Evolutionary conservation across 2,329 filamentous ascomycete genomes (phyloP), one percentile per base, ranked within the genome.

Genomic region (Proliferodiscus dingleyae): DNA sequence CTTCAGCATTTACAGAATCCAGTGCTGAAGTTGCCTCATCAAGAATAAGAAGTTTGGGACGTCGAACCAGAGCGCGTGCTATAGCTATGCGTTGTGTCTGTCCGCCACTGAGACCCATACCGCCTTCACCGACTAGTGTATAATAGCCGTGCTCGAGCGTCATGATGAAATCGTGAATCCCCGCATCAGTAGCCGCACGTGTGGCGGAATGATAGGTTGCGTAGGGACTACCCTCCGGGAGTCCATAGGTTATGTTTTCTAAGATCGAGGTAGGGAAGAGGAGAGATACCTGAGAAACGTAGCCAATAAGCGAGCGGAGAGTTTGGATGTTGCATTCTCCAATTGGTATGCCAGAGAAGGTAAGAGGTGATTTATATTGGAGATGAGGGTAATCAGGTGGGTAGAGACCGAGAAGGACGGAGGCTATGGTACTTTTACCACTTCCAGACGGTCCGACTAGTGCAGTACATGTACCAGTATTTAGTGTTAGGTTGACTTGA

Each of bases 1-100:
- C 66, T 2, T 73, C 73, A 0, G 87, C 82, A 30, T 77, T 83
- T 54, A 83, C 77, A 0, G 75, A 72, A 59, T 96, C 90, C 0
- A 97, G 71, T 0, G 85, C 84, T 21, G 82, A 87, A 0, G 90
- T 96, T 1, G 89, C 87, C 67, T 96, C 90, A 57, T 97, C 91
- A 2, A 96, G 68, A 2, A 96, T 75, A 13, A 96, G 68, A 2
- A 96, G 70, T 32, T 76, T 73, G 0, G 89, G 89, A 11, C 74
- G 70, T 0, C 88, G 75, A 0, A 86, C 75, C 0, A 96, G 70
- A 0, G 89, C 89, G 1, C 90, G 74, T 0, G 90, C 89, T 49
- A 96, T 89, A 16, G 82, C 83, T 2, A 96, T 65, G 1, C 89
- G 75, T 62, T 96, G 90, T 0, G 83, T 79, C 63, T 96, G 90